These are phyloP conservation scores for Thalassiosira profunda DNA, from an alignment of 108 stramenopile species.

Conservation along the genomic window DNA sequence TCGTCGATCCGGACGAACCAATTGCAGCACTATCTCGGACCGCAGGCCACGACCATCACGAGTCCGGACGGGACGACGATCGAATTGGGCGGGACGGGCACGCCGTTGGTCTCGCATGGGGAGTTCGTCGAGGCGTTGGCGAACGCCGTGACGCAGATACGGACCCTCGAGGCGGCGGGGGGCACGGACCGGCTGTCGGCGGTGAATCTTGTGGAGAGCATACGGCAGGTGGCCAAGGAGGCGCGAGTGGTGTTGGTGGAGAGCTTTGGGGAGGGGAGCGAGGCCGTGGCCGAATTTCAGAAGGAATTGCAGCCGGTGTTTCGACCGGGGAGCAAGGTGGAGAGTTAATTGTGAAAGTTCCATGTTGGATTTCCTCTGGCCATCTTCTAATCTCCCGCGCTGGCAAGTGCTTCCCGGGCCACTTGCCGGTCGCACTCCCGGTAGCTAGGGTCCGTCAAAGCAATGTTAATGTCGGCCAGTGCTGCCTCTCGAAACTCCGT, in stretches of 20 bases:
- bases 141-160: constrained; percentile 73
- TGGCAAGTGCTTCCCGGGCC: no score
- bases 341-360: no score
- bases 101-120: constrained; percentile 62
- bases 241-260: constrained; percentile 74
- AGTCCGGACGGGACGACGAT: constrained; percentile 81
- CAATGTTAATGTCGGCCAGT: no score
- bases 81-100: constrained; percentile 40
- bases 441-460: no score
- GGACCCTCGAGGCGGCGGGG: constrained; percentile 79
- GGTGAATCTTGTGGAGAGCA: constrained; percentile 73
- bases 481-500: no score
- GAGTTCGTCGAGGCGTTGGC: constrained; percentile 71
- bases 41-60: constrained; percentile 66
- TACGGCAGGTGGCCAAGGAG: constrained; percentile 79
- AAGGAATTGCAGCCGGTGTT: constrained; percentile 76
- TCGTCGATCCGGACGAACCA: constrained; percentile 82
- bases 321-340: constrained; percentile 66
- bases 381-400: no score
- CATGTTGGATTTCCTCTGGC: no score
- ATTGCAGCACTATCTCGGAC: constrained; percentile 74
- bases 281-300: constrained; percentile 71
- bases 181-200: constrained; percentile 63
- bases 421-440: no score
- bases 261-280: constrained; percentile 65